phyloP scores from a whole-genome alignment of 352 stramenopile genomes.

The Pythium aristosporum region DNA sequence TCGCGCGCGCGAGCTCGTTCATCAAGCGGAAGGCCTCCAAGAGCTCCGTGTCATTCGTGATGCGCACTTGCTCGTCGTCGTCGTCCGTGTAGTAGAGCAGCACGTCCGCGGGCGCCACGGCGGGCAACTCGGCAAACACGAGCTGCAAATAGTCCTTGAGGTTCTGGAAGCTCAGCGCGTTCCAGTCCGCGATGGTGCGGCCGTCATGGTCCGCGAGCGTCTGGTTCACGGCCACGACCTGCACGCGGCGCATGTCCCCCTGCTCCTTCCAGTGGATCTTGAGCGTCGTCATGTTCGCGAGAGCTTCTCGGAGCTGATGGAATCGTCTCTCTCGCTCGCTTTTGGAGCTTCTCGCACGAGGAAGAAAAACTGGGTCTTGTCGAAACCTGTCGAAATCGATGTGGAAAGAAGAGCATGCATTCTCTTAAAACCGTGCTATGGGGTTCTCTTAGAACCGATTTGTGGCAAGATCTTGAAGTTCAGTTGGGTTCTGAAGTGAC shows the following conservation, averaged over 20 bases:
- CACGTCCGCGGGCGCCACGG: slow-evolving; percentile 35
- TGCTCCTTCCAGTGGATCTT: slow-evolving; percentile 83
- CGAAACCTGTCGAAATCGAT: slow-evolving; percentile 14
- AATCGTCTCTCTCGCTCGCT: too few relatives aligned
- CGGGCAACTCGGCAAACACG: slow-evolving; percentile 53
- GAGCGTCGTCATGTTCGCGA: slow-evolving; percentile 73
- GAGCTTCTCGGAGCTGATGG: too few relatives aligned
- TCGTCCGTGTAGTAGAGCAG: slow-evolving; percentile 84
- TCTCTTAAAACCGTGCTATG: not conserved
- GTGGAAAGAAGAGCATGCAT: not conserved
- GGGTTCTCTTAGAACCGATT: slow-evolving; percentile 8
- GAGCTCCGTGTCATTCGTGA: slow-evolving; percentile 82
- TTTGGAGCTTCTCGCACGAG: not conserved
- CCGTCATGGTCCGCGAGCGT: slow-evolving; percentile 47
- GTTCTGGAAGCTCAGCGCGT: slow-evolving; percentile 54
- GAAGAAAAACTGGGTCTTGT: slow-evolving; percentile 5
- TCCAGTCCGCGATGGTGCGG: slow-evolving; percentile 30
- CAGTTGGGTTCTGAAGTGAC: too few relatives aligned
- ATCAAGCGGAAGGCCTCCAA: slow-evolving; percentile 77
- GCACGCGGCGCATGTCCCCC: slow-evolving; percentile 84
- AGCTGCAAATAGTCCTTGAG: slow-evolving; percentile 67
- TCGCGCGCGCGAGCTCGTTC: slow-evolving; percentile 55
- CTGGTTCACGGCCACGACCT: slow-evolving; percentile 66
- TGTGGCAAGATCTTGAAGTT: too few relatives aligned
- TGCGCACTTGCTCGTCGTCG: slow-evolving; percentile 77